Base-by-base conservation (phyloP, 306 rosid species). In the Rosa chinensis region DNA sequence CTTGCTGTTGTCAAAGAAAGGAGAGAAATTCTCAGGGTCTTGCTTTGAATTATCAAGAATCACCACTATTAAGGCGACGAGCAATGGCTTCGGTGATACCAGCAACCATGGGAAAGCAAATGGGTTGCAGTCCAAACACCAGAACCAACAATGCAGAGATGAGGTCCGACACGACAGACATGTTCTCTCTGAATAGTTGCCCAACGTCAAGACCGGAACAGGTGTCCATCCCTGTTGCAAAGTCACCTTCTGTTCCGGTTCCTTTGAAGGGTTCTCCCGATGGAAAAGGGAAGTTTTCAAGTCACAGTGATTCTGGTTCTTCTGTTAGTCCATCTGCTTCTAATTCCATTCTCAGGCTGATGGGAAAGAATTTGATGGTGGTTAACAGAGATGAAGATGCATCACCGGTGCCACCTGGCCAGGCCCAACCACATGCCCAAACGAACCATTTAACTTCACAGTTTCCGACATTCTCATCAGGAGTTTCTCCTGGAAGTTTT, bases 341-440 rank as follows among this genome's bases (percentile, higher is more conserved):
- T 49, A 86, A 85, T 79, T 84, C 92, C 39, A 49, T 87, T 42
- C 87, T 89, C 23, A 76, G 92, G 86, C 70, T 89, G 85, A 89
- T 89, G 92, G 92, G 92, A 35, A 89, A 89, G 83, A 85, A 89
- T 77, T 80, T 89, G 86, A 89, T 89, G 92, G 92, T 89, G 79
- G 89, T 81, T 55, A 89, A 81, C 81, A 82, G 76, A 83, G 87
- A 82, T 25, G 90, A 86, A 76, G 91, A 83, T 73, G 69, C 79
- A 62, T 74, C 86, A 49, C 49, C 28, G 16, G 66, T 69, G 78
- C 78, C 82, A 43, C 76, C 48, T 10, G 81, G 68, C 58, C 87
- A 78, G 81, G 66, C 78, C 39, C 82, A 82, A 77, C 79, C 82
- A 2, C 80, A 67, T 32, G 45, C 69, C 37, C 88, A 72, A 28